Conservation (phyloP, 2,329 filamentous ascomycete genomes). For the Fusarium fujikuroi region DNA sequence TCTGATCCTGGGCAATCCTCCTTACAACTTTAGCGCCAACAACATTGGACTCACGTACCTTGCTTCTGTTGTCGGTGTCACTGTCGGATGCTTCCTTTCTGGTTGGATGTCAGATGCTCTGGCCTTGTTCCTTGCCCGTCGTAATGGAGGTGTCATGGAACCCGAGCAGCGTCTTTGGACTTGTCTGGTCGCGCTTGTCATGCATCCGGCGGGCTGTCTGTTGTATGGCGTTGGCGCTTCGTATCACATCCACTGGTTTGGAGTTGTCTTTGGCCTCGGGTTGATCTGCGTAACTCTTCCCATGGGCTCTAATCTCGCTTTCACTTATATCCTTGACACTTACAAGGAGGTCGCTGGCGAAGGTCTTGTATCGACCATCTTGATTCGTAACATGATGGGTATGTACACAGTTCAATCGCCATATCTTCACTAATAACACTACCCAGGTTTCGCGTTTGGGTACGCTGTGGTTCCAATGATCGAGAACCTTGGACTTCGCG, state of each 20-base stretch:
- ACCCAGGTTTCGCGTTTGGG: background rate
- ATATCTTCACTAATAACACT: background rate
- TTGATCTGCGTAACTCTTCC: background rate
- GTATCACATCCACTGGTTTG: constrained; percentile 40
- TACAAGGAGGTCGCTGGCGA: constrained; percentile 6
- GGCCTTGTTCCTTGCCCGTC: constrained; percentile 31
- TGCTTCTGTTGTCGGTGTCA: background rate
- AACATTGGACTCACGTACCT: constrained; percentile 4
- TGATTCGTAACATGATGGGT: constrained; percentile 11
- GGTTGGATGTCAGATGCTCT: constrained; percentile 39
- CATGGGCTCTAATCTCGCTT: background rate
- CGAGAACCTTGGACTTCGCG: background rate
- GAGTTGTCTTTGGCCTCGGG: constrained; percentile 26
- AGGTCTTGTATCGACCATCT: background rate
- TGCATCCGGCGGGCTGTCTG: constrained; percentile 39
- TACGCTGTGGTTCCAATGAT: constrained; percentile 6
- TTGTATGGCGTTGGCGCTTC: constrained; percentile 34
- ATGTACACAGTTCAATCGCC: background rate
- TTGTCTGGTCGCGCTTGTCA: constrained; percentile 31
- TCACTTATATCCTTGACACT: constrained; percentile 11
- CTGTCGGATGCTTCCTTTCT: constrained; percentile 14
- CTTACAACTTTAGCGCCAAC: background rate
- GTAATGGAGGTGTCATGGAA: constrained; percentile 41
- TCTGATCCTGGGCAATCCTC: background rate
- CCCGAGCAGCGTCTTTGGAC: constrained; percentile 43